Percentiles rank a stretch among this genome's conserved stretches.
Conservation (phyloP, 768 basidiomycete species). For the Antrodiella citrinella region DNA sequence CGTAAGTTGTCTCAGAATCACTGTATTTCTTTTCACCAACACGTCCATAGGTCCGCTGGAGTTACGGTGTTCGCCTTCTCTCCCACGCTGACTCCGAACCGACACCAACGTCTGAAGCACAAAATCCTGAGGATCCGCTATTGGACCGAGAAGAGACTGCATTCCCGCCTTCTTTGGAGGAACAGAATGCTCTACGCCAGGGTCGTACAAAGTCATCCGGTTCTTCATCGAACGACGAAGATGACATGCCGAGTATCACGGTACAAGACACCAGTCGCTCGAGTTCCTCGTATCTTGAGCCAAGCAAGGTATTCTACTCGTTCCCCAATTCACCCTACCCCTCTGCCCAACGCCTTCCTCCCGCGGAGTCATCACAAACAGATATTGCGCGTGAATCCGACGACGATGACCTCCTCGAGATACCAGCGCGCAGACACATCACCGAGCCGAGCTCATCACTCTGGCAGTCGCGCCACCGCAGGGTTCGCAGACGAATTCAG, state of each 20-base stretch:
- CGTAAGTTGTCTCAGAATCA: slow-evolving; percentile 30
- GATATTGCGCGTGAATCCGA: slow-evolving; percentile 13
- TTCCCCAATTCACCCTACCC: slow-evolving; percentile 52
- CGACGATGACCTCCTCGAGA: slow-evolving; percentile 15
- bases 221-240: background rate
- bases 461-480: slow-evolving; percentile 21
- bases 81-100: slow-evolving; percentile 57
- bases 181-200: slow-evolving; percentile 14
- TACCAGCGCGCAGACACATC: slow-evolving; percentile 8
- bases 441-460: slow-evolving; percentile 16
- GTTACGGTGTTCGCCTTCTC: slow-evolving; percentile 80
- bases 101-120: slow-evolving; percentile 14
- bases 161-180: slow-evolving; percentile 16
- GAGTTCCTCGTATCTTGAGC: slow-evolving; percentile 6
- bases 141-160: slow-evolving; percentile 23
- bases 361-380: slow-evolving; percentile 3
- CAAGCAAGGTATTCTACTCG: slow-evolving; percentile 43
- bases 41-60: slow-evolving; percentile 71
- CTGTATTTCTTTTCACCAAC: background rate
- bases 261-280: slow-evolving; percentile 11
- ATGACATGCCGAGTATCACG: slow-evolving; percentile 9
- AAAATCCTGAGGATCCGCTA: slow-evolving; percentile 27
- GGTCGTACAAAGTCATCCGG: background rate
- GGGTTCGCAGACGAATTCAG: slow-evolving; percentile 18
- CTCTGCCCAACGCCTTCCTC: background rate